These are phyloP conservation scores for Colletotrichum endophyticum DNA, from an alignment of 2,329 filamentous ascomycete genomes.

Conservation along the genomic window DNA sequence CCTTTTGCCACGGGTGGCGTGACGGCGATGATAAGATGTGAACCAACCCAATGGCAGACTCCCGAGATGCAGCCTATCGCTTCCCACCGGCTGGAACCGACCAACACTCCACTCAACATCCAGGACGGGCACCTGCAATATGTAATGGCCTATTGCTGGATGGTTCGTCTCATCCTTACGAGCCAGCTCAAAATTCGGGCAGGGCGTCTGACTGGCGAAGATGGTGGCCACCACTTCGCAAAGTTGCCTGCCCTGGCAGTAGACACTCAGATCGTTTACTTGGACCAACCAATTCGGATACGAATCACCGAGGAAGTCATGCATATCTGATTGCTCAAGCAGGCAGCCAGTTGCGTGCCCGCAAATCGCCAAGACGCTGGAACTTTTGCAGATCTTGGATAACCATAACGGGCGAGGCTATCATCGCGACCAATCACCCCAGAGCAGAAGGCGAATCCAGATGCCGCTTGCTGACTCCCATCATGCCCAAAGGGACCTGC, in stretches of 20 bases:
- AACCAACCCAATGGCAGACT: background rate
- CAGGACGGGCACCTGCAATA: background rate
- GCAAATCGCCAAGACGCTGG: background rate
- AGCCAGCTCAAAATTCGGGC: background rate
- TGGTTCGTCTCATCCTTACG: background rate
- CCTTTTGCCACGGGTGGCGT: background rate
- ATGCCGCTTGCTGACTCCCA: background rate
- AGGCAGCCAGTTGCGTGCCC: background rate
- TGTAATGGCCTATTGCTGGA: background rate
- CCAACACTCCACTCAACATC: background rate
- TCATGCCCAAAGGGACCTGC: background rate
- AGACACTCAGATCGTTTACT: background rate
- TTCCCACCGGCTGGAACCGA: background rate
- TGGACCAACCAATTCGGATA: background rate
- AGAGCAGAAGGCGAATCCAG: background rate
- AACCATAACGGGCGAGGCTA: background rate
- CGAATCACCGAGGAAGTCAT: background rate
- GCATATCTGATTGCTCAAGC: background rate
- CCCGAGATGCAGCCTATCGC: background rate
- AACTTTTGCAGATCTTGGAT: background rate
- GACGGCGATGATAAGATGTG: background rate
- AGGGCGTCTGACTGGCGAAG: background rate
- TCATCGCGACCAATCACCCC: background rate
- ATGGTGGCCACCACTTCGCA: background rate
- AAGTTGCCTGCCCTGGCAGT: background rate